Evolutionary conservation across 805 yeast genomes (phyloP).

Genomic region (Candida tibetensis): DNA sequence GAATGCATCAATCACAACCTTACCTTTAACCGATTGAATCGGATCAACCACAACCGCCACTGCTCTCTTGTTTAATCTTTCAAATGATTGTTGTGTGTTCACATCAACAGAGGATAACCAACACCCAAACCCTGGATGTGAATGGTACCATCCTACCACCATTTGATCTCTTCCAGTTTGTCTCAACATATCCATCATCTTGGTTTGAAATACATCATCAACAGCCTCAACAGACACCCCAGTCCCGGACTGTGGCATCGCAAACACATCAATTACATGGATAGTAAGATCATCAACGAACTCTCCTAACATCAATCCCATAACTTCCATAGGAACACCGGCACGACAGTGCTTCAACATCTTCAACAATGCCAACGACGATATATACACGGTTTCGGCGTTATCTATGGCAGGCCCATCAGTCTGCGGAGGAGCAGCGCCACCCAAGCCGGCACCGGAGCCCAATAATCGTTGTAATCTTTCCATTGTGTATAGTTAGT

Average conservation of each 20-base stretch:
- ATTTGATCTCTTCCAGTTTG: conserved; percentile 99
- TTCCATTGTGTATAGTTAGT: conserved; percentile 36
- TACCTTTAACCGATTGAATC: conserved; percentile 97
- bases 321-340: conserved; percentile 75
- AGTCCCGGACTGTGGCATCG: conserved; percentile 98
- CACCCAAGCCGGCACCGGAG: conserved; percentile 44
- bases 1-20: conserved; percentile 98
- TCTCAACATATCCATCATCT: conserved; percentile 98
- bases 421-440: conserved; percentile 41
- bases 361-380: conserved; percentile 89
- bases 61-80: conserved; percentile 90
- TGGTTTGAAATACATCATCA: conserved; percentile 97
- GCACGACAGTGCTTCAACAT: conserved; percentile 98
- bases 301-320: conserved; percentile 99
- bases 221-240: conserved; percentile 99
- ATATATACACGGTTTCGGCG: conserved; percentile 93
- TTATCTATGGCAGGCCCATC: conserved; percentile 90
- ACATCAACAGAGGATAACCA: conserved; percentile 98
- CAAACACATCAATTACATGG: conserved; percentile 96
- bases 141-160: conserved; percentile 99
- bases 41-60: conserved; percentile 99
- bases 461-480: conserved; percentile 49
- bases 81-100: conserved; percentile 96
- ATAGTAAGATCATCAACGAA: conserved; percentile 97
- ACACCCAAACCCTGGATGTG: conserved; percentile 97